Base-by-base conservation (phyloP, 2,329 filamentous ascomycete genomes). In the Trichoderma koningii region DNA sequence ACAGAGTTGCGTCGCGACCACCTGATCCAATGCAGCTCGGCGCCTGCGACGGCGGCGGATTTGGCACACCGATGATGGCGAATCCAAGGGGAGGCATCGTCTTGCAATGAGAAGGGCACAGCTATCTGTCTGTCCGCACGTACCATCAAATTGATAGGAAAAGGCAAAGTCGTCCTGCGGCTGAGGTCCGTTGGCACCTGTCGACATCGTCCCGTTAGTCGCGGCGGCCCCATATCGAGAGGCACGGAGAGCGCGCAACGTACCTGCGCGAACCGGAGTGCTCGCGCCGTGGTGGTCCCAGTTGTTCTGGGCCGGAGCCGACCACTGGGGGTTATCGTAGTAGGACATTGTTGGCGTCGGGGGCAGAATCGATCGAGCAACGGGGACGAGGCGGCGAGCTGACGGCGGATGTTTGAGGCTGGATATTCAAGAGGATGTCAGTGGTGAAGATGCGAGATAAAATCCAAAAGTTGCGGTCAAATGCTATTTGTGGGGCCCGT, bases 111-210 rank as follows among this genome's bases (percentile, higher is more conserved):
- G 52, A 38, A 45, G 48, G 48, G 15, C 28, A 45, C 26, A 38
- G 34, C 10, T 51, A 21, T 34, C 38, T 17, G 30, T 34, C 38
- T 17, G 47, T 34, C 60, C 30, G 50, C 48, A 86, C 89, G 77
- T 89, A 95, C 91, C 91, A 81, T 96, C 93, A 77, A 96, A 89
- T 79, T 97, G 93, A 76, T 90, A 89, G 70, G 87, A 87, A 76
- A 96, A 97, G 66, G 93, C 92, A 73, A 86, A 84, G 67, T 96
- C 92, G 70, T 94, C 91, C 72, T 87, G 86, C 63, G 88, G 85
- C 69, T 87, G 87, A 57, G 89, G 88, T 65, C 90, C 93, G 77
- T 85, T 92, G 68, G 90, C 87, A 78, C 90, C 90, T 92, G 77
- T 69, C 72, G 51, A 28, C 45, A 52, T 56, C 53, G 34, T 42